Percentiles rank a stretch among this genome's conserved stretches.
These are phyloP conservation scores for Dendrocalamus latiflorus DNA, from an alignment of 202 grass and related monocot species.

Conservation along the genomic window DNA sequence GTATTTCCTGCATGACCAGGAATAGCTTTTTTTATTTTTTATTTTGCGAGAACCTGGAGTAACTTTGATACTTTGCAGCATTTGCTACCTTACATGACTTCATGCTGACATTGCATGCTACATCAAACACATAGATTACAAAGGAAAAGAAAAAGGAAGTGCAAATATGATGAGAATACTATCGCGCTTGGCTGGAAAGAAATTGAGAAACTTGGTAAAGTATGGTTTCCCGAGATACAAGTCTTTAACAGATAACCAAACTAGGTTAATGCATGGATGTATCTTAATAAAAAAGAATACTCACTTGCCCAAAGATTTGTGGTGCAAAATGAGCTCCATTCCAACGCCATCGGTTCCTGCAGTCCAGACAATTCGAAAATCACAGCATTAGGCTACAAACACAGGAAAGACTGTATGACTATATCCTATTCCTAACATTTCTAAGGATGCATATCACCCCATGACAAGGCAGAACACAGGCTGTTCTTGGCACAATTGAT, in stretches of 20 bases:
- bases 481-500: background rate
- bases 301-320: slow-evolving; percentile 67
- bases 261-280: background rate
- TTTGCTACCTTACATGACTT: too few species aligned
- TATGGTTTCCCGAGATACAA: background rate
- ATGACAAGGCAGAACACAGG: background rate
- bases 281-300: background rate
- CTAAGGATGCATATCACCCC: background rate
- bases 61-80: too few species aligned
- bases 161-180: too few species aligned
- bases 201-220: too few species aligned
- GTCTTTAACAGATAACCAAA: background rate
- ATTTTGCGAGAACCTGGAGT: too few species aligned
- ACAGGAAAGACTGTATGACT: background rate
- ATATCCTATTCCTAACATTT: background rate
- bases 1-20: too few species aligned
- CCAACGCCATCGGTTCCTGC: slow-evolving; percentile 57
- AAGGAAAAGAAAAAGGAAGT: too few species aligned
- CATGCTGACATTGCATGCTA: too few species aligned
- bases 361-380: background rate
- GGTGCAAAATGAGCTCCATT: slow-evolving; percentile 60
- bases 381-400: background rate
- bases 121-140: too few species aligned
- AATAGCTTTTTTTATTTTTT: too few species aligned
- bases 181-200: too few species aligned